Evolutionary conservation across 116 monocot species (phyloP), one percentile per base, ranked within the genome.

Genomic region (Iris pallida): DNA sequence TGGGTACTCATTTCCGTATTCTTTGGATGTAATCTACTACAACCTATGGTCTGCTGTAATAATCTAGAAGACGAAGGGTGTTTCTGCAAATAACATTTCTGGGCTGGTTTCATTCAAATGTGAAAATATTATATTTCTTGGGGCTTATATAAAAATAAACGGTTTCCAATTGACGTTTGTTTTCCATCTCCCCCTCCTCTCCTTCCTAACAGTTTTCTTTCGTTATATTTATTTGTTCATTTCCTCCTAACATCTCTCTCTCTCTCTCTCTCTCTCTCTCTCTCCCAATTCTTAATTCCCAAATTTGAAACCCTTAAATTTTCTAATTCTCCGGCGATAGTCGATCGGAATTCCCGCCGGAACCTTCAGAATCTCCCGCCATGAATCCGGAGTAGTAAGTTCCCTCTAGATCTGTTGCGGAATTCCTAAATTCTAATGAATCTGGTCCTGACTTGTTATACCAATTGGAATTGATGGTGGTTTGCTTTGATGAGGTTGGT

Each of bases 361-460:
- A 1, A 20, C 6, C 30, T 58, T 30, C 18, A 40, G 43, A 5
- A 0, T 14, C 41, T 42, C 43, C 49, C 62, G 45, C 62, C 69
- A 68, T 69, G 69, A 69, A 57, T 64, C 76, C 67, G 6, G 75
- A 63, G 47, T 69, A 63, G 69, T 76, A 57, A 69, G 63, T 46
- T 40, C 48, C 61, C 0, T 4, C 18, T 13, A 61, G 41, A 41
- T 44, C 43, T 43, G 42, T 13, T 13, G 49, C 49, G 49, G 49
- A 13, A 51, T 51, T 13, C 4, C 11, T 61, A 43, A n/a, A 3
- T 43, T 42, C n/a, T 61, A 11, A 43, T 61, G 5, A 12, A 12
- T n/a, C 43, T 61, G 13, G 11, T 51, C 7, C 0, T 9, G 49
- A 30, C 4, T 51, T 51, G 49, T 13, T 42, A 42, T 41, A n/a